These are phyloP conservation scores for Dicorynia guianensis DNA, from an alignment of 306 rosid genomes.

Conservation along the genomic window DNA sequence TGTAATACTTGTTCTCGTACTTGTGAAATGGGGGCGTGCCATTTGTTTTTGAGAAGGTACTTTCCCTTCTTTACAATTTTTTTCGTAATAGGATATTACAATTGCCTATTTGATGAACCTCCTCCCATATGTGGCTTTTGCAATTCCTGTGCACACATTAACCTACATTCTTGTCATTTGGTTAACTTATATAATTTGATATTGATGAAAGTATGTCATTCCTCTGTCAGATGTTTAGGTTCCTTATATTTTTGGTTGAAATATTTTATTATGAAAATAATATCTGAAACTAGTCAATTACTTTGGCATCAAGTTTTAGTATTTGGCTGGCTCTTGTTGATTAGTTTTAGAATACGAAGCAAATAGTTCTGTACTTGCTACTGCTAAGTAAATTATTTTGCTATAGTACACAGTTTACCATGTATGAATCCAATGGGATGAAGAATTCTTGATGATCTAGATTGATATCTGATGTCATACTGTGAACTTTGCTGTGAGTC, in stretches of 20 bases:
- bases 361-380: conserved; percentile 20
- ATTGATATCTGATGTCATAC: conserved; percentile 18
- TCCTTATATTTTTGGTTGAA: conserved; percentile 8
- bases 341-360: conserved; percentile 26
- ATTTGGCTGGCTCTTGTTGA: conserved; percentile 5
- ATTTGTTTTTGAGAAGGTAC: conserved; percentile 85
- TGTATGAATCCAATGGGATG: conserved; percentile 5
- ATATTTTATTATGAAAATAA: not conserved
- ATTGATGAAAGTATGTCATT: conserved; percentile 14
- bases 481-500: conserved; percentile 6
- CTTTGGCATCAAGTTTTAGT: not conserved
- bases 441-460: not conserved
- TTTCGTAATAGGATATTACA: not conserved
- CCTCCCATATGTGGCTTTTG: conserved; percentile 24
- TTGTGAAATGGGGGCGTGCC: conserved; percentile 89
- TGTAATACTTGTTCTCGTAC: conserved; percentile 49
- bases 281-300: conserved; percentile 5
- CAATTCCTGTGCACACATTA: conserved; percentile 29
- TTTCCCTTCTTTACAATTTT: conserved; percentile 33
- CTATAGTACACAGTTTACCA: conserved; percentile 3
- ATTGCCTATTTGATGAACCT: conserved; percentile 32
- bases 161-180: conserved; percentile 8
- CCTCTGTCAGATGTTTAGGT: conserved; percentile 4
- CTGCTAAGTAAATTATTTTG: not conserved
- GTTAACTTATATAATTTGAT: conserved; percentile 7